Percentiles rank a stretch among this genome's conserved stretches.
Evolutionary conservation across 202 grass and related monocot species (phyloP).

Genomic region (Schoenoplectus triqueter): DNA sequence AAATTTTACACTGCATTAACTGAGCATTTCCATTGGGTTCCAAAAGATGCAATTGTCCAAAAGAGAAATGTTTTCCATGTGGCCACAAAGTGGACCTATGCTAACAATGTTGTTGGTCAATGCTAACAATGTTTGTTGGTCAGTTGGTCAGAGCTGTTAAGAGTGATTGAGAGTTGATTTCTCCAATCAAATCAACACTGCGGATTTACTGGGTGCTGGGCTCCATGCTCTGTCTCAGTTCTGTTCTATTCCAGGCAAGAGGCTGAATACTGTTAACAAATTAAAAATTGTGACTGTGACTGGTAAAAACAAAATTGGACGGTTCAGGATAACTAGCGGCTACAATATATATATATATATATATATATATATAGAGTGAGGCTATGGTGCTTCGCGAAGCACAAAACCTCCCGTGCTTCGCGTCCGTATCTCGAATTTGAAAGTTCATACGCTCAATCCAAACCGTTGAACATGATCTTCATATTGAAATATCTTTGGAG

Average conservation of each 20-base stretch:
- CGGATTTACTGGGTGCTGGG: not conserved
- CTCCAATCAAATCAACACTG: not conserved
- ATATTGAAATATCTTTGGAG: no score
- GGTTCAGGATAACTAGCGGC: not conserved
- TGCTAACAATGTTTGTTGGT: no score
- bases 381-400: no score
- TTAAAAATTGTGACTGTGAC: not conserved
- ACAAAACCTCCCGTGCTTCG: no score
- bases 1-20: conserved; percentile 19
- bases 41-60: conserved; percentile 20
- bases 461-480: no score
- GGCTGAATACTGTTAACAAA: not conserved
- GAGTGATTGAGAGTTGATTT: conserved; percentile 15
- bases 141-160: not conserved
- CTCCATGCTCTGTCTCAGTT: not conserved
- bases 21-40: conserved; percentile 17
- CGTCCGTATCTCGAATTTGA: no score
- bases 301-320: not conserved
- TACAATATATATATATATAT: not conserved
- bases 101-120: conserved; percentile 1
- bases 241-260: not conserved
- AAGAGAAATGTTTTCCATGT: conserved; percentile 17
- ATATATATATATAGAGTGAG: no score
- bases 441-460: no score
- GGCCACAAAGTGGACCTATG: not conserved